Conservation (phyloP, 257 asterid species). For the Handroanthus guayacan region DNA sequence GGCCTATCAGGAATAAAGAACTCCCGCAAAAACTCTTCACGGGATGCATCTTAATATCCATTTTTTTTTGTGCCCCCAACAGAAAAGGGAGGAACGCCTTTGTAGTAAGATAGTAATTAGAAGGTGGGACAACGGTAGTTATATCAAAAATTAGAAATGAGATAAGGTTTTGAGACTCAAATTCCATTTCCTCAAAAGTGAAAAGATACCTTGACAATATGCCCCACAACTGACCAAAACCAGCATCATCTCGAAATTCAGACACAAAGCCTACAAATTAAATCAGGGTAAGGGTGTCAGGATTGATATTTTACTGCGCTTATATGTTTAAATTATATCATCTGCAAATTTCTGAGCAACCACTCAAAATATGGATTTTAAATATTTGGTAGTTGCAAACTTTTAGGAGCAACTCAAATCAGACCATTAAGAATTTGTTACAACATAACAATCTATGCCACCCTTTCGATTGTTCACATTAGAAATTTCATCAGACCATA, state of each 20-base stretch:
- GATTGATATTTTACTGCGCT: conserved; percentile 23
- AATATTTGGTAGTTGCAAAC: neutral
- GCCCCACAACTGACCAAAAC: conserved; percentile 90
- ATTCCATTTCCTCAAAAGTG: conserved; percentile 5
- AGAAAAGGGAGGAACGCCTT: neutral
- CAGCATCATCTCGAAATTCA: conserved; percentile 92
- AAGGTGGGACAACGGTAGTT: too few species aligned
- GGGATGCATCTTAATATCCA: neutral
- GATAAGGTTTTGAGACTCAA: conserved; percentile 3
- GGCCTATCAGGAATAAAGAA: conserved; percentile 5
- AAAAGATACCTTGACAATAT: conserved; percentile 81
- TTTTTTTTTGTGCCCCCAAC: neutral
- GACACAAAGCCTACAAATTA: conserved; percentile 61
- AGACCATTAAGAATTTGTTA: neutral
- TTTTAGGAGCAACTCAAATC: conserved; percentile 10
- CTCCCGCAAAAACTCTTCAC: neutral
- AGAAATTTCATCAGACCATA: neutral
- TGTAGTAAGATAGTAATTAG: neutral
- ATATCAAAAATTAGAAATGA: neutral
- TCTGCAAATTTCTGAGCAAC: conserved; percentile 28
- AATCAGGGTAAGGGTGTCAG: conserved; percentile 30
- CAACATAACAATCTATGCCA: neutral
- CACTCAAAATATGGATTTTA: conserved; percentile 3
- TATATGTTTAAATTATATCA: conserved; percentile 13
- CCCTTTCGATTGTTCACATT: neutral